phyloP scores from a whole-genome alignment of 768 basidiomycete species.

The Coprinellus aureogranulatus region DNA sequence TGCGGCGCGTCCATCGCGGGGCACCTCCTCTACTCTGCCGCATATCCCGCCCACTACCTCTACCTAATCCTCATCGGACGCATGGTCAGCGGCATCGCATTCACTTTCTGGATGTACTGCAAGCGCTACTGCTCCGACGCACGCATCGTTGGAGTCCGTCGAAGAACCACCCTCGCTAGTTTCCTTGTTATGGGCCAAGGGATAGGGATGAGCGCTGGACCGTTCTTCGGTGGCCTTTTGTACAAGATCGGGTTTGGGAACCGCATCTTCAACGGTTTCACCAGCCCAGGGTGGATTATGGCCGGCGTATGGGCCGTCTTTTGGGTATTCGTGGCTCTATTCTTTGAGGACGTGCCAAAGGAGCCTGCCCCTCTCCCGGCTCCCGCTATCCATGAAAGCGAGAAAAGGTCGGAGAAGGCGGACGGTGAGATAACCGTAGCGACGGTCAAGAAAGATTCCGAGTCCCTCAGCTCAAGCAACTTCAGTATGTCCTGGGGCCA shows the following conservation, averaged over 20 bases:
- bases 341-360: slow-evolving; percentile 40
- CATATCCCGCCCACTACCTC: slow-evolving; percentile 56
- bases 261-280: slow-evolving; percentile 62
- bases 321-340: slow-evolving; percentile 36
- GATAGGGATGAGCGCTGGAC: slow-evolving; percentile 59
- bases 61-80: slow-evolving; percentile 72
- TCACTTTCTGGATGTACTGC: slow-evolving; percentile 64
- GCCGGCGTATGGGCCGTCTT: slow-evolving; percentile 50
- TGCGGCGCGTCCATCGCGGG: slow-evolving; percentile 55
- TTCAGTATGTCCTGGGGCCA: slow-evolving; percentile 14
- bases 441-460: slow-evolving; percentile 5
- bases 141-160: slow-evolving; percentile 62
- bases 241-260: slow-evolving; percentile 60
- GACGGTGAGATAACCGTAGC: background rate
- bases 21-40: slow-evolving; percentile 58
- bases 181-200: slow-evolving; percentile 65
- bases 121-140: slow-evolving; percentile 72
- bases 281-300: slow-evolving; percentile 68
- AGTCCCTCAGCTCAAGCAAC: slow-evolving; percentile 3
- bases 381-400: background rate
- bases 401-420: background rate
- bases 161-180: slow-evolving; percentile 59
- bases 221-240: slow-evolving; percentile 60
- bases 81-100: slow-evolving; percentile 60
- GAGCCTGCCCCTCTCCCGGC: background rate